Percentiles rank a stretch among this genome's conserved stretches.
These are phyloP conservation scores for Jatropha curcas DNA, from an alignment of 345 rosid genomes.

Conservation along the genomic window DNA sequence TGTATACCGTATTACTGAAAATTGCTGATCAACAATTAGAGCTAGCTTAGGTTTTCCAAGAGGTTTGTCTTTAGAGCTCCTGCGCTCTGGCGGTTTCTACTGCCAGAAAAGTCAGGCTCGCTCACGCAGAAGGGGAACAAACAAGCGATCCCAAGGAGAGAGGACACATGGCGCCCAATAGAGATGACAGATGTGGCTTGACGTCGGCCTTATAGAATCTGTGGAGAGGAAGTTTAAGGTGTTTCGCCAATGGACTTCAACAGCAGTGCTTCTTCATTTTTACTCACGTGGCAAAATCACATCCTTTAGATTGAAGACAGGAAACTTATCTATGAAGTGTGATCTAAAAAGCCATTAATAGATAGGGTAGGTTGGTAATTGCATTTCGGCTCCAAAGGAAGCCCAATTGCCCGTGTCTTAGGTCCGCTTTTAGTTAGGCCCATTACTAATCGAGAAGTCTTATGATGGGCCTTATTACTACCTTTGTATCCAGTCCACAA, in stretches of 20 bases:
- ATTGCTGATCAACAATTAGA: background rate
- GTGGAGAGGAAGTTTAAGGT: background rate
- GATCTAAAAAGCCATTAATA: no score
- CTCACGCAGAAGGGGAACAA: background rate
- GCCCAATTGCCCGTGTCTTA: no score
- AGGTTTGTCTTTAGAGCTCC: background rate
- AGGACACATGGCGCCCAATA: constrained; percentile 37
- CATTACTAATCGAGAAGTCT: no score
- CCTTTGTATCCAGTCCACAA: background rate
- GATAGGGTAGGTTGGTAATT: no score
- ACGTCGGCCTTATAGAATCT: constrained; percentile 16
- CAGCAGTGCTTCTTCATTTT: background rate
- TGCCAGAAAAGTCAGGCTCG: background rate
- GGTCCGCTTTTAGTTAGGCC: no score
- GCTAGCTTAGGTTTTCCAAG: constrained; percentile 1
- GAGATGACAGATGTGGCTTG: constrained; percentile 38
- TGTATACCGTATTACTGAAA: background rate
- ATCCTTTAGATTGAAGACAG: no score
- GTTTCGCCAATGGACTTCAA: background rate
- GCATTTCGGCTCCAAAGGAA: no score
- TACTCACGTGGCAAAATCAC: no score
- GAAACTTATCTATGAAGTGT: no score
- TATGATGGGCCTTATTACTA: no score
- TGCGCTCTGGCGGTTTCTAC: background rate
- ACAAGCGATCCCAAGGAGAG: background rate